Percentiles rank a stretch among this genome's conserved stretches.
These are phyloP conservation scores for Ustilago crameri DNA, from an alignment of 1,284 basidiomycete species.

Conservation along the genomic window DNA sequence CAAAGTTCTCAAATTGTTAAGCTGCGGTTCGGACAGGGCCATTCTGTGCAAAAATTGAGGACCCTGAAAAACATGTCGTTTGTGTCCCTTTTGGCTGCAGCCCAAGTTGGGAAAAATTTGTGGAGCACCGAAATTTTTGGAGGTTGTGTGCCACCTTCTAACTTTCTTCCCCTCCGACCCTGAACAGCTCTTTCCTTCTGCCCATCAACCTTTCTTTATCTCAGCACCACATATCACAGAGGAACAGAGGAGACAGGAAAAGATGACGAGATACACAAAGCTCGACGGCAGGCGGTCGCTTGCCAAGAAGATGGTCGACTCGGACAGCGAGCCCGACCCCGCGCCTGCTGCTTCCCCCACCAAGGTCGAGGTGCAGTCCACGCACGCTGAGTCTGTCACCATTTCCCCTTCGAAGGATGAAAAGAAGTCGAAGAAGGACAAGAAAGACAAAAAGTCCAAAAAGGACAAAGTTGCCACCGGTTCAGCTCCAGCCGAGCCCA, in stretches of 20 bases:
- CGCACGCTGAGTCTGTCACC: background rate
- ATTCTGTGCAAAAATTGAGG: conserved; percentile 3
- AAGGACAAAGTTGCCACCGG: conserved; percentile 2
- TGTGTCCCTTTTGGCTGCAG: no score
- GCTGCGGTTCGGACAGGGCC: no score
- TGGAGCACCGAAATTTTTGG: conserved; percentile 7
- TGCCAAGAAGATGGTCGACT: conserved; percentile 41
- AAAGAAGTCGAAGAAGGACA: conserved; percentile 31
- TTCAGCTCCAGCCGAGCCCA: background rate
- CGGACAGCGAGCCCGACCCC: conserved; percentile 34
- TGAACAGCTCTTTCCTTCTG: background rate
- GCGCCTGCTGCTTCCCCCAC: conserved; percentile 12
- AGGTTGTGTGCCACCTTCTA: conserved; percentile 1
- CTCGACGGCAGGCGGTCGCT: conserved; percentile 50
- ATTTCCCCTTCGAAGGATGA: conserved; percentile 22
- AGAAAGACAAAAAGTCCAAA: conserved; percentile 26
- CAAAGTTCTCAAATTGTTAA: conserved; percentile 10
- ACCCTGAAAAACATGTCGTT: conserved; percentile 30
- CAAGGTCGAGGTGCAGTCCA: conserved; percentile 11
- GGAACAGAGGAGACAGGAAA: background rate
- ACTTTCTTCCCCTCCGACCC: background rate
- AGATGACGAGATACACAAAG: conserved; percentile 61
- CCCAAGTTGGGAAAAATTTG: conserved; percentile 14
- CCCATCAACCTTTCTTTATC: no score
- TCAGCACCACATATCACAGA: background rate